Evolutionary conservation across 139 green algal species (phyloP), one percentile per base, ranked within the genome.

Genomic region (Picochlorum sp.): DNA sequence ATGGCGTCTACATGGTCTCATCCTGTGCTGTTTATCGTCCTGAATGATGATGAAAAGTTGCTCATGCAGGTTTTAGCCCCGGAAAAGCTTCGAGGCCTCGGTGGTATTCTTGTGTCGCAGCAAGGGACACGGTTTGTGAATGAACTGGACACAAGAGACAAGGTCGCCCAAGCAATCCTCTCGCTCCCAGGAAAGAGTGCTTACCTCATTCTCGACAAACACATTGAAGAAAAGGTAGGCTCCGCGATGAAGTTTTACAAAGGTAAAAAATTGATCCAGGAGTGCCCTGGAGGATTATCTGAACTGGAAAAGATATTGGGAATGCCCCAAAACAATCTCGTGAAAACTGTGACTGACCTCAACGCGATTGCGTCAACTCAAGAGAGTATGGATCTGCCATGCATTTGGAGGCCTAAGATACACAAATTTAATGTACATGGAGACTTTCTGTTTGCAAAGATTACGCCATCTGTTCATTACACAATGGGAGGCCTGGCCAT

Each of bases 401-500:
- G 81, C 63, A 92, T 89, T 73, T 73, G 49, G 7, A 70, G 72
- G 16, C 89, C 89, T 34, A 78, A 80, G 3, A 45, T 30, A n/a
- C 49, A 58, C 16, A 52, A 82, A 2, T 59, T 81, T 15, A 7
- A 26, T 56, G 32, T 60, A 4, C 46, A 64, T 1, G 49, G 30
- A 14, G 16, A 52, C 8, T 58, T 89, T 26, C 83, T 72, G 41
- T 47, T 84, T 21, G 75, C 71, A 1, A 64, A 61, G 14, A 73
- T 95, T 20, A 84, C 76, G 0, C 87, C 87, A 4, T 85, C 89
- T 32, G 76, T 89, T 28, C 87, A 95, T 59, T 95, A 95, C 83
- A 85, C 71, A 15, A 95, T 95, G 88, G 72, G 72, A 41, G 72
- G 72, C 14, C 49, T 66, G 24, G 50, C 51, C n/a, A 74, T 78